Evolutionary conservation across 176 grass and related monocot species (phyloP).

Genomic region (Luzula sylvatica): DNA sequence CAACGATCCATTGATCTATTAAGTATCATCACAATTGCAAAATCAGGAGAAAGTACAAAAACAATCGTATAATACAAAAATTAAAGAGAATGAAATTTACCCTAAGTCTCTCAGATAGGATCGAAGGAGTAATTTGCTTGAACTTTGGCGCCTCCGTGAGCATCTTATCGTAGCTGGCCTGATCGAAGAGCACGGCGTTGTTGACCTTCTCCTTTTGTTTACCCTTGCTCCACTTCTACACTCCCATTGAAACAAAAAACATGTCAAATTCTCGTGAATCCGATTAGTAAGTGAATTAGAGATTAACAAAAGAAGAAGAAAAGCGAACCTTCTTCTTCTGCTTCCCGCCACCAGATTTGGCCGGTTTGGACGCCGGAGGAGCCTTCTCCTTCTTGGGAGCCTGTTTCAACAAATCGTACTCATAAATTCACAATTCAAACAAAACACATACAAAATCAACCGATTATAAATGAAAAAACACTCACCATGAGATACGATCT

Average conservation of each 20-base stretch:
- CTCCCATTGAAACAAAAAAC: not conserved
- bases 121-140: slow-evolving; percentile 33
- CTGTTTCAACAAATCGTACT: slow-evolving; percentile 2
- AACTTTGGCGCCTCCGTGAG: slow-evolving; percentile 25
- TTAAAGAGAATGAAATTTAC: slow-evolving; percentile 10
- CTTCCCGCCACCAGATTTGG: slow-evolving; percentile 29
- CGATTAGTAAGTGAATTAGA: no score
- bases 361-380: slow-evolving; percentile 20
- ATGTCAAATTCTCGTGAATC: not conserved
- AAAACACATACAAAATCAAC: not conserved
- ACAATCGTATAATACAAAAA: no score
- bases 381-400: slow-evolving; percentile 35
- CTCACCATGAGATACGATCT: slow-evolving; percentile 9
- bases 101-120: slow-evolving; percentile 32
- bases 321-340: slow-evolving; percentile 31
- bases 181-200: slow-evolving; percentile 23
- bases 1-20: slow-evolving; percentile 27
- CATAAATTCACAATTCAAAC: not conserved
- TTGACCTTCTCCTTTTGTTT: slow-evolving; percentile 36
- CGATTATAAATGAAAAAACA: not conserved
- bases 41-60: no score
- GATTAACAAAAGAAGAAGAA: not conserved
- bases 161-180: slow-evolving; percentile 31
- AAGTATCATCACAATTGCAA: no score
- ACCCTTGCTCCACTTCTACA: slow-evolving; percentile 36